These are phyloP conservation scores for Schrenkiella parvula DNA, from an alignment of 345 rosid genomes.

Conservation along the genomic window DNA sequence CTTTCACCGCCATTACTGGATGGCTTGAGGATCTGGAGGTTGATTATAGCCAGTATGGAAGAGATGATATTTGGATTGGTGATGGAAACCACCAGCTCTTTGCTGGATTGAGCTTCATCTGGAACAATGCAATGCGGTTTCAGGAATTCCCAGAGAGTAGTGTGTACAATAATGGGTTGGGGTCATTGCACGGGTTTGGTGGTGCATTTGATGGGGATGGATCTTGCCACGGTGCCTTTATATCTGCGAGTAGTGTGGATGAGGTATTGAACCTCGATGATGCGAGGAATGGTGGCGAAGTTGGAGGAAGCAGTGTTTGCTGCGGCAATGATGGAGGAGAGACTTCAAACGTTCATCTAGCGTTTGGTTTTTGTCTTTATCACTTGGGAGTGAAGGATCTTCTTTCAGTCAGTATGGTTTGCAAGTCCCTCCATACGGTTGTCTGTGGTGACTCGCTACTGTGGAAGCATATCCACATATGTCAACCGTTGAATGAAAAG, in stretches of 20 bases:
- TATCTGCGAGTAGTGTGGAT: conserved; percentile 35
- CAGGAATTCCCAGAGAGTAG: conserved; percentile 44
- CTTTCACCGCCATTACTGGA: conserved; percentile 77
- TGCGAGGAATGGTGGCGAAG: conserved; percentile 20
- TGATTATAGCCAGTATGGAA: conserved; percentile 46
- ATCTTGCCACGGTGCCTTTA: conserved; percentile 21
- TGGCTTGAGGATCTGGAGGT: conserved; percentile 89
- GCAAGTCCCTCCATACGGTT: conserved; percentile 48
- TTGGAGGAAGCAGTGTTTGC: conserved; percentile 22
- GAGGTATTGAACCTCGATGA: conserved; percentile 33
- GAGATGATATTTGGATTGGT: conserved; percentile 40
- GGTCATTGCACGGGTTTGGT: conserved; percentile 30
- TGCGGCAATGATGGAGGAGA: conserved; percentile 31
- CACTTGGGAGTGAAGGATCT: conserved; percentile 73
- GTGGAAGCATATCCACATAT: conserved; percentile 78
- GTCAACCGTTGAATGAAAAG: conserved; percentile 78
- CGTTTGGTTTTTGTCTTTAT: conserved; percentile 54
- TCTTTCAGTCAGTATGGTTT: conserved; percentile 58
- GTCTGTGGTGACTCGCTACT: conserved; percentile 62
- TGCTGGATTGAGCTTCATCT: conserved; percentile 72
- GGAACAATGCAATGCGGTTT: conserved; percentile 75
- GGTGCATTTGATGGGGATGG: conserved; percentile 24
- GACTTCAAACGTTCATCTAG: conserved; percentile 48
- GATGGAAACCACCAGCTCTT: conserved; percentile 55
- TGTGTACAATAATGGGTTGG: conserved; percentile 21